Evolutionary conservation across 495 filamentous ascomycete genomes (phyloP), one percentile per base, ranked within the genome.

Genomic region (Parathielavia appendiculata): DNA sequence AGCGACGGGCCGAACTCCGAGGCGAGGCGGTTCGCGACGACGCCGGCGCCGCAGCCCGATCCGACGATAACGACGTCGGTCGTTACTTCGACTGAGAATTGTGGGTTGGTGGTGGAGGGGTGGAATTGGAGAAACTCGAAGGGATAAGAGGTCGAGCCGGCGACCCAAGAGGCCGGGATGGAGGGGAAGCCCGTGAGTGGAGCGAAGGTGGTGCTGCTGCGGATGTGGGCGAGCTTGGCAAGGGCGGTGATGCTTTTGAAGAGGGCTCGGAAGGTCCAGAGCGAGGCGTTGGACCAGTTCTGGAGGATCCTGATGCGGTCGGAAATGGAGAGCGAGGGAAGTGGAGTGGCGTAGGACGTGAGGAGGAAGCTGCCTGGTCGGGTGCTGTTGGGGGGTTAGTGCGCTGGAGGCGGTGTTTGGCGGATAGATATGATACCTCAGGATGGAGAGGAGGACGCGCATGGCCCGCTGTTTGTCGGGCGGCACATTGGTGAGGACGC

Each of bases 21-120:
- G 12, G 91, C 84, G 5, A 96, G 73, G 26, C 86, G 86, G 72
- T 91, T 91, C 13, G 92, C 91, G 32, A 80, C 81, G 0, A 96
- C 91, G 0, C 78, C 88, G n/a, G 88, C 91, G 50, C 92, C 92
- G 63, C 88, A 92, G 17, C 92, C 92, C 51, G 87, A 91, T 2
- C 92, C 92, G 7, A 96, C 79, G 58, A 96, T 83, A 16, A 95
- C 84, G 1, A 95, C 84, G 67, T 96, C 92, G 5, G 85, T 86
- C 40, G 92, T 84, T 51, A 96, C 66, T 0, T 75, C 80, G 54
- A 61, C 71, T n/a, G 60, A 30, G 8, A 20, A 7, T 1, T 20
- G 5, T 1, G 7, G 16, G 40, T 14, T 63, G 20, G 67, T 66
- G n/a, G 54, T n/a, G 23, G 57, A 57, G 8, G 66, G 30, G 3